Conservation (phyloP, 352 stramenopile species). For the Pythium utonaiense region DNA sequence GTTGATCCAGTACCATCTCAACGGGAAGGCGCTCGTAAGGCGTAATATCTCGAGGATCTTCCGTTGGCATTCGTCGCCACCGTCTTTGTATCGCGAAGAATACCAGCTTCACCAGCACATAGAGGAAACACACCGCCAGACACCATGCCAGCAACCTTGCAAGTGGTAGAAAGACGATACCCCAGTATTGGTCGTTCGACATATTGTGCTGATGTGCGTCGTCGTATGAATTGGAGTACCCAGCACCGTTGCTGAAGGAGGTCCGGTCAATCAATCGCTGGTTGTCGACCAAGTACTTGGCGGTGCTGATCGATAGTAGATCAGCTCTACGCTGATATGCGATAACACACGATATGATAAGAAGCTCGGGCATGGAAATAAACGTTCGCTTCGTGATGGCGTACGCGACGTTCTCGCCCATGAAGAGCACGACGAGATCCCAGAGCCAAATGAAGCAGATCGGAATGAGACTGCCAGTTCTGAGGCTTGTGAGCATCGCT, state of each 20-base stretch:
- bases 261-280: not conserved
- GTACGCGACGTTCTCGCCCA: not conserved
- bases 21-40: slow-evolving; percentile 6
- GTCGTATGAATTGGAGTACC: slow-evolving; percentile 7
- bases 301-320: slow-evolving; percentile 1
- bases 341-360: not conserved
- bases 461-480: not conserved
- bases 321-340: not conserved
- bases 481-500: not conserved
- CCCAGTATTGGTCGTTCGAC: slow-evolving; percentile 3
- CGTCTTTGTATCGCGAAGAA: not conserved
- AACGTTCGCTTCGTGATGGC: slow-evolving; percentile 5
- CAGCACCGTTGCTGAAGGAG: not conserved
- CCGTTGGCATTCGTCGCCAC: too few species aligned
- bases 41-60: not conserved
- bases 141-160: not conserved
- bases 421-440: slow-evolving; percentile 1
- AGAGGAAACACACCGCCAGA: not conserved
- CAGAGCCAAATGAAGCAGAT: slow-evolving; percentile 10
- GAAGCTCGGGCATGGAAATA: not conserved
- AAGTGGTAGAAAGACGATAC: slow-evolving; percentile 2
- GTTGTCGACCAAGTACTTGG: slow-evolving; percentile 1
- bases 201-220: not conserved
- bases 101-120: slow-evolving; percentile 5
- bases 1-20: not conserved